Evolutionary conservation across 345 rosid species (phyloP).

Genomic region (Salix viminalis): DNA sequence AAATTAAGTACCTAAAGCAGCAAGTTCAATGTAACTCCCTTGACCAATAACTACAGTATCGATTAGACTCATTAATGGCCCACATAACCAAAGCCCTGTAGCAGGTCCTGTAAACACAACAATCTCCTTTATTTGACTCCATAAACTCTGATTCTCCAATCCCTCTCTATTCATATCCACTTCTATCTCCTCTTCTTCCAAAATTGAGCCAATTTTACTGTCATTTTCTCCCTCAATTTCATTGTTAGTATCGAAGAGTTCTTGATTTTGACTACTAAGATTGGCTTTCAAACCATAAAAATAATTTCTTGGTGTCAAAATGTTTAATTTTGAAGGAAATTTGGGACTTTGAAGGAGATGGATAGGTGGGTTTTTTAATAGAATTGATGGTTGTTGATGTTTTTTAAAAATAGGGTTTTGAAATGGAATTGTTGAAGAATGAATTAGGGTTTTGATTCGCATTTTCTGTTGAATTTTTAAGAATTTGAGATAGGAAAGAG

Average conservation of each 20-base stretch:
- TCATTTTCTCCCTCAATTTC: neutral
- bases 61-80: slow-evolving; percentile 92
- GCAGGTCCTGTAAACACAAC: slow-evolving; percentile 86
- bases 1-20: slow-evolving; percentile 65
- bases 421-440: slow-evolving; percentile 19
- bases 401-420: slow-evolving; percentile 26
- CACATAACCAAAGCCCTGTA: slow-evolving; percentile 82
- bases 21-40: slow-evolving; percentile 84
- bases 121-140: slow-evolving; percentile 83
- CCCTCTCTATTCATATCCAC: slow-evolving; percentile 27
- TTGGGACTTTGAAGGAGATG: slow-evolving; percentile 9
- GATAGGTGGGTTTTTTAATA: slow-evolving; percentile 7
- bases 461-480: slow-evolving; percentile 12
- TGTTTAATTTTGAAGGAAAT: slow-evolving; percentile 11
- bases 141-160: slow-evolving; percentile 58
- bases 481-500: too few species aligned
- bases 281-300: slow-evolving; percentile 11
- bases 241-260: slow-evolving; percentile 13
- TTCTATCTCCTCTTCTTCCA: slow-evolving; percentile 10
- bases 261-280: slow-evolving; percentile 34
- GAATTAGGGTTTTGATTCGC: slow-evolving; percentile 38
- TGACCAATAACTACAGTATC: slow-evolving; percentile 90
- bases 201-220: neutral
- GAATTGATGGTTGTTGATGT: slow-evolving; percentile 19
- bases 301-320: neutral